Base-by-base conservation (phyloP, 768 basidiomycete species). In the Exsudoporus frostii region DNA sequence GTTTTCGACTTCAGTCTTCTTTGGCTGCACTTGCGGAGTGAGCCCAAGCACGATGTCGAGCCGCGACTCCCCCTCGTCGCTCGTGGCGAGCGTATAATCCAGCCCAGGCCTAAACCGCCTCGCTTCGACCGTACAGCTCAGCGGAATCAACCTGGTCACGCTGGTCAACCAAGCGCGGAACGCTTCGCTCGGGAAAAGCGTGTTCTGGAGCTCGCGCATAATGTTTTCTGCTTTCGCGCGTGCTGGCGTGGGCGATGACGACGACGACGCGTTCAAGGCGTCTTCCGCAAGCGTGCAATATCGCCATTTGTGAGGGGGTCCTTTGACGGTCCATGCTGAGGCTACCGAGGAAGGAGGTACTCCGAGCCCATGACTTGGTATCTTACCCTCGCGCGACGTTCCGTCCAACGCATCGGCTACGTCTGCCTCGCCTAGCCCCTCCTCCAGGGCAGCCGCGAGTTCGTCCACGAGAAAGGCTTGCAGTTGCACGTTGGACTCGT, bases 271-370 rank as follows among this genome's bases (percentile, higher is more conserved):
- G 19, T 9, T 45, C n/a, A n/a, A n/a, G n/a, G n/a, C n/a, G n/a
- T n/a, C 53, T 17, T 53, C 43, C 10, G 27, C 41, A 25, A 95
- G 84, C 4, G 79, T 77, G 69, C 90, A 88, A 76, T 94, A 98
- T 32, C 96, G 90, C 80, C 91, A 92, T 68, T 95, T 93, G 69
- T 95, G 93, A 27, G 96, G 92, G 1, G 96, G 96, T 2, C 95
- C 93, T 62, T 82, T 83, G 64, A 90, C 61, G 14, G 66, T 62
- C 93, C 94, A 98, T 5, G 75, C 73, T 4, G 73, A 64, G 0
- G 50, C 92, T 1, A 72, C 76, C 3, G 73, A 64, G 22, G 44
- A 54, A 48, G 55, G 76, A 30, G 72, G 72, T 2, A 71, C 62
- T 14, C 93, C 94, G 9, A 81, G 71, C n/a, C 70, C 71, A 59